Percentiles rank a stretch among this genome's conserved stretches.
phyloP scores from a whole-genome alignment of 148 eudicot species.

The Tetragonia tetragonoides region DNA sequence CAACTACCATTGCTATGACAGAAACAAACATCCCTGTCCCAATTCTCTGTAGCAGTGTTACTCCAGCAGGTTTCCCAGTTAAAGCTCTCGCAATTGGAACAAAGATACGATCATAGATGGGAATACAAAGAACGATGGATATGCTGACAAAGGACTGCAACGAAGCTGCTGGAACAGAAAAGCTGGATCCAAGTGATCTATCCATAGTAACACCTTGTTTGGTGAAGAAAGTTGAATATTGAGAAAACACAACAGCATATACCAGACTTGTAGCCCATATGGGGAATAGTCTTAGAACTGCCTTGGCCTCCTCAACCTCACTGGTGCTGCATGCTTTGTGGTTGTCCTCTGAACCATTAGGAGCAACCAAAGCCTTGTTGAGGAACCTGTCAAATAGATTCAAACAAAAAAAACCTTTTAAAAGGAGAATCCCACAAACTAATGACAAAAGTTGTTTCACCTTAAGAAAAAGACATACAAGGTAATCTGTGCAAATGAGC shows the following conservation, averaged over 20 bases:
- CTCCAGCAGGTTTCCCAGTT: conserved; percentile 53
- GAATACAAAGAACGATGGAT: conserved; percentile 43
- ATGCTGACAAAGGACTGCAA: conserved; percentile 49
- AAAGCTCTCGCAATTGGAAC: conserved; percentile 52
- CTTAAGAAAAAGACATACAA: too few species aligned
- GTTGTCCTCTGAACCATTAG: conserved; percentile 32
- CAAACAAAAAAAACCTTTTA: background rate
- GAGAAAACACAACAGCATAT: conserved; percentile 59
- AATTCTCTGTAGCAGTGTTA: conserved; percentile 64
- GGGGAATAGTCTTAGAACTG: conserved; percentile 58
- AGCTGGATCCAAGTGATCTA: conserved; percentile 41
- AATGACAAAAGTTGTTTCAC: background rate
- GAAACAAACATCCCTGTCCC: conserved; percentile 53
- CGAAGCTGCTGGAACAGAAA: conserved; percentile 61
- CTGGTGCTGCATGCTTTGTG: conserved; percentile 31
- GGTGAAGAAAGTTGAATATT: conserved; percentile 61
- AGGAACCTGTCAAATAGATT: conserved; percentile 44
- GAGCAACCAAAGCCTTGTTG: conserved; percentile 56
- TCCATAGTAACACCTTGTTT: conserved; percentile 78
- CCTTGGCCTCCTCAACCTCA: conserved; percentile 72
- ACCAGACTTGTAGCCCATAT: conserved; percentile 55
- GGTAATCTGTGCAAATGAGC: background rate
- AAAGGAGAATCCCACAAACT: background rate
- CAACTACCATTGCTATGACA: conserved; percentile 43
- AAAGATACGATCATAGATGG: conserved; percentile 59